A percentile compares a stretch with the other conserved stretches of the same genome.
These are phyloP conservation scores for Euphorbia celastroides DNA, from an alignment of 441 rosid genomes.

Conservation along the genomic window DNA sequence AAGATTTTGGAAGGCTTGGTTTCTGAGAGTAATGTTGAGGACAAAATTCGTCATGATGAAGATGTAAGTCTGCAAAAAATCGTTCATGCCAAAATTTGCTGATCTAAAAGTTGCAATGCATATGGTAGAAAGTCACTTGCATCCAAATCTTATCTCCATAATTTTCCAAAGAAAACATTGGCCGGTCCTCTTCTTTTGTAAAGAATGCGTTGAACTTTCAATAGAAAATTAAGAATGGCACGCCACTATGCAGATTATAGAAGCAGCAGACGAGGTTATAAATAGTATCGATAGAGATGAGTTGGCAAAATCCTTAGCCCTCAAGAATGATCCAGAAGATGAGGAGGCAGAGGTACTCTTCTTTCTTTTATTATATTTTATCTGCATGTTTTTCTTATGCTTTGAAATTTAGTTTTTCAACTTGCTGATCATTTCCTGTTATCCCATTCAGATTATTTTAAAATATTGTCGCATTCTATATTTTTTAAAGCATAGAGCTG, in stretches of 20 bases:
- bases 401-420: not conserved
- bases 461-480: conserved; percentile 4
- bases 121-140: not conserved
- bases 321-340: conserved; percentile 87
- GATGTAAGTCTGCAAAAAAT: conserved; percentile 43
- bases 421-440: not conserved
- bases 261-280: conserved; percentile 71
- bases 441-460: not conserved
- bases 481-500: not conserved
- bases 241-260: conserved; percentile 53
- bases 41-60: conserved; percentile 55
- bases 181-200: not conserved
- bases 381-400: not conserved
- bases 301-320: conserved; percentile 57
- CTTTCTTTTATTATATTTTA: not conserved
- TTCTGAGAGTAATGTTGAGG: conserved; percentile 50
- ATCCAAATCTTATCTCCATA: not conserved
- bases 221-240: conserved; percentile 7
- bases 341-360: conserved; percentile 72
- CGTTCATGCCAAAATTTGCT: not conserved
- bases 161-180: not conserved
- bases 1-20: conserved; percentile 84
- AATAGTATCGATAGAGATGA: conserved; percentile 74
- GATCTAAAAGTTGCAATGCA: not conserved
- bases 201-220: not conserved